These are phyloP conservation scores for Aureobasidium sp. DNA, from an alignment of 2,329 filamentous ascomycete species.

Conservation along the genomic window DNA sequence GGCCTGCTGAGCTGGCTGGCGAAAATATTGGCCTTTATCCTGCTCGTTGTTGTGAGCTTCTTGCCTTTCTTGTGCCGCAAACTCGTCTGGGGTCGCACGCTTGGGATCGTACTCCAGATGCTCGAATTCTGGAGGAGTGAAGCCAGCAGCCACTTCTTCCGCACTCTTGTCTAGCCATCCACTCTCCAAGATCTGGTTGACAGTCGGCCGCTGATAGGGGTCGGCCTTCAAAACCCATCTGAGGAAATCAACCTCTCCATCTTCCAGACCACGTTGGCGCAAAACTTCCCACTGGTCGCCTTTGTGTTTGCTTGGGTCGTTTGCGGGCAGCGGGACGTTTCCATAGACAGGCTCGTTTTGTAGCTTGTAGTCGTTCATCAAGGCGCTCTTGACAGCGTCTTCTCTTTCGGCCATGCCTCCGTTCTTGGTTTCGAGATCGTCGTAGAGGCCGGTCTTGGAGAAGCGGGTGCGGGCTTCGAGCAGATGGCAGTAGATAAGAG, in stretches of 20 bases:
- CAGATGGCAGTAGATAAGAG: slow-evolving; percentile 25
- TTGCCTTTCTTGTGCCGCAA: background rate
- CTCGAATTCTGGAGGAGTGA: background rate
- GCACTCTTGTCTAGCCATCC: slow-evolving; percentile 13
- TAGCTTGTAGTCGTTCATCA: slow-evolving; percentile 25
- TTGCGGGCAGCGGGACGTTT: slow-evolving; percentile 20
- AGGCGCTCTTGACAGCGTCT: slow-evolving; percentile 19
- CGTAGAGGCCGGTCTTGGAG: slow-evolving; percentile 24
- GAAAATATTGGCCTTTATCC: background rate
- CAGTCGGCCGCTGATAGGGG: slow-evolving; percentile 23
- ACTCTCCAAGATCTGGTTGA: slow-evolving; percentile 20
- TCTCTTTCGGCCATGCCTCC: slow-evolving; percentile 20
- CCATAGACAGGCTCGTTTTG: slow-evolving; percentile 21
- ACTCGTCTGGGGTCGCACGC: slow-evolving; percentile 1
- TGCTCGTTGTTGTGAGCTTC: background rate
- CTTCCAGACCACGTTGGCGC: slow-evolving; percentile 20
- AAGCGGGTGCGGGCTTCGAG: slow-evolving; percentile 25
- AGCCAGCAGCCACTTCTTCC: background rate
- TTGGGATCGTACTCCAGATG: slow-evolving; percentile 8
- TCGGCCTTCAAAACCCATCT: slow-evolving; percentile 23
- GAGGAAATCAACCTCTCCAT: slow-evolving; percentile 23
- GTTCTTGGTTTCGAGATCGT: slow-evolving; percentile 19
- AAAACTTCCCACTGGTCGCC: slow-evolving; percentile 23
- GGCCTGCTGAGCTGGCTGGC: background rate
- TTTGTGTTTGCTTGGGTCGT: slow-evolving; percentile 15